Evolutionary conservation across 1,139 yeast genomes (phyloP).

Genomic region (Kodamaea plutei): DNA sequence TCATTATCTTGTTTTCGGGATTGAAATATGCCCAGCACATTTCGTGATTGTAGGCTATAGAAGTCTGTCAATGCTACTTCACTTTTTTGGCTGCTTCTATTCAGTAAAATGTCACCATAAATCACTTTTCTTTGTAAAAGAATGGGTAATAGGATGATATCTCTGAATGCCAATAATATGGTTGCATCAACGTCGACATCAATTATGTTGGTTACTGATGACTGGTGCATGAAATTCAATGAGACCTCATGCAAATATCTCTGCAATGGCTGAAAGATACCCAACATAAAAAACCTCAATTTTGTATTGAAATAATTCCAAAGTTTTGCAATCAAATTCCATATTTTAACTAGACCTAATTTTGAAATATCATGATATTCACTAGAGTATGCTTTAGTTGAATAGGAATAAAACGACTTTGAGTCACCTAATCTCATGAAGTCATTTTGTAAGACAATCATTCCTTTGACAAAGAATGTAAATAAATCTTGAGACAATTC

Average conservation of each 20-base stretch:
- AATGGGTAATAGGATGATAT: conserved; percentile 28
- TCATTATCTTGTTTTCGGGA: neutral
- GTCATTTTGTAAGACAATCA: conserved; percentile 24
- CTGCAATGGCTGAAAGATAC: conserved; percentile 31
- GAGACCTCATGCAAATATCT: conserved; percentile 18
- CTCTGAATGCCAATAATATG: conserved; percentile 30
- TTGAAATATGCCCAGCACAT: neutral
- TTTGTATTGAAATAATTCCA: conserved; percentile 35
- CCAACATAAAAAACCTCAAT: conserved; percentile 26
- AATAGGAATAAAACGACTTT: conserved; percentile 1
- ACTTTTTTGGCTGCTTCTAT: too few relatives aligned
- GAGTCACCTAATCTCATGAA: conserved; percentile 8
- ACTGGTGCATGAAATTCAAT: conserved; percentile 9
- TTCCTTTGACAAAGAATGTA: conserved; percentile 23
- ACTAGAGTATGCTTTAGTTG: neutral
- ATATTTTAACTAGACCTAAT: conserved; percentile 5
- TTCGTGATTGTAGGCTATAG: neutral
- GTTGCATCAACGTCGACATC: conserved; percentile 25
- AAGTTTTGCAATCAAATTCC: conserved; percentile 11
- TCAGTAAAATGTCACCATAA: neutral
- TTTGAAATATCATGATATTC: conserved; percentile 3
- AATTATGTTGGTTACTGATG: conserved; percentile 1
- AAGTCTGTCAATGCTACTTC: neutral
- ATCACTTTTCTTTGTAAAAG: conserved; percentile 17
- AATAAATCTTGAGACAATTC: conserved; percentile 31